Evolutionary conservation across 306 rosid species (phyloP).

Genomic region (Prunus campanulata): DNA sequence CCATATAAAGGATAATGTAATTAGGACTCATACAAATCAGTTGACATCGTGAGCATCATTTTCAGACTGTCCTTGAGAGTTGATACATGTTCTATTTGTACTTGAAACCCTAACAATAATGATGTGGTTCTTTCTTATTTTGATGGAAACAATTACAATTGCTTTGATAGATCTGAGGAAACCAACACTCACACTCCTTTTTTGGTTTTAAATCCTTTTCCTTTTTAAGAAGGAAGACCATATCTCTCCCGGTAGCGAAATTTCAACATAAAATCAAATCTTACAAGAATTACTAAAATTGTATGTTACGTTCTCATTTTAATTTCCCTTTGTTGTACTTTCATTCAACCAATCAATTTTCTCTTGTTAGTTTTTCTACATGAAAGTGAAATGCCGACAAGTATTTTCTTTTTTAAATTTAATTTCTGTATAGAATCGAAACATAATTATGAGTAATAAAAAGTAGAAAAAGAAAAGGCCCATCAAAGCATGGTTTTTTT

Average conservation of each 20-base stretch:
- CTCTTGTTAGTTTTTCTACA: too few relatives aligned
- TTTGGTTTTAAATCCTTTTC: neutral
- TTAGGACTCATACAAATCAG: neutral
- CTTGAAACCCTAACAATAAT: neutral
- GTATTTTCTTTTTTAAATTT: too few relatives aligned
- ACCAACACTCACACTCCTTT: neutral
- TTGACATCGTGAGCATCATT: neutral
- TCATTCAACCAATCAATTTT: too few relatives aligned
- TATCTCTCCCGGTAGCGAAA: too few relatives aligned
- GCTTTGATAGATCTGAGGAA: neutral
- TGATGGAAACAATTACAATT: neutral
- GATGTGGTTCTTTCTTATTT: neutral
- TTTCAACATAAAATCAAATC: too few relatives aligned
- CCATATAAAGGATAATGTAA: neutral
- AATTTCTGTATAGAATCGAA: slow-evolving; percentile 10
- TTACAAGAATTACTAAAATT: too few relatives aligned
- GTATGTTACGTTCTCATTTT: too few relatives aligned
- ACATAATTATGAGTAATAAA: slow-evolving; percentile 26
- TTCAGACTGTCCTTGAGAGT: too few relatives aligned
- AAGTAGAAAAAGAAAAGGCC: slow-evolving; percentile 11
- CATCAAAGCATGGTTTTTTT: slow-evolving; percentile 16
- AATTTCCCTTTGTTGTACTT: too few relatives aligned
- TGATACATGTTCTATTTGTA: neutral
- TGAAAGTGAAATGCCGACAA: too few relatives aligned
- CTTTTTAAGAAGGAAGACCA: neutral